Evolutionary conservation across 139 green algal species (phyloP), one percentile per base, ranked within the genome.

Genomic region (Picochlorum costavermella): DNA sequence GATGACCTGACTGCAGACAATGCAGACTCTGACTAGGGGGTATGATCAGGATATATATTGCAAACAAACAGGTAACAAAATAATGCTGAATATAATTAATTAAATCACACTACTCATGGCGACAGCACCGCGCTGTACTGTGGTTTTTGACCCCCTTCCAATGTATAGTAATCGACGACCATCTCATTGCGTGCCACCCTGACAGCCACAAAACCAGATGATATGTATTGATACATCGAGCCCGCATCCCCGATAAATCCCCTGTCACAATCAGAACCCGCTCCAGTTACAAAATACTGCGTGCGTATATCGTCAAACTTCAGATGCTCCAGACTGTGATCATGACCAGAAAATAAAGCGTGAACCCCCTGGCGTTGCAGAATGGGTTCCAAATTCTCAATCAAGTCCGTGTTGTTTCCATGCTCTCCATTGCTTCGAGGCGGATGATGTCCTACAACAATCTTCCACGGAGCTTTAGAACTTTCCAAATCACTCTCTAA

Each of bases 381-480:
- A 37, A 73, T 37, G 0, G 71, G 72, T 31, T 68, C 49, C 8
- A 89, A 50, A 30, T 64, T 76, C 2, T 43, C 23, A 10, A 59
- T 66, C 13, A 66, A 23, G 10, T 66, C 60, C 1, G 12, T 59
- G 25, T 59, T 55, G 44, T 66, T 66, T 17, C 60, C 60, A 43
- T 58, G 60, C 14, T 44, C 2, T n/a, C 14, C 31, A 26, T 50
- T 56, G 17, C 36, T 40, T 28, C 13, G 11, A 9, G 43, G 65
- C 14, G 82, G 80, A 61, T 90, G 83, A 65, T 91, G 83, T 5
- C 83, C 84, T 28, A 91, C 72, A 25, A 84, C 75, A 43, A 91
- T 50, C 61, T 86, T 81, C 79, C 83, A 86, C 3, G 53, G 30
- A 10, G 71, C 73, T 4, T 13, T 45, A 9, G 45, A 75, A 25